A percentile compares a stretch with the other conserved stretches of the same genome.
Evolutionary conservation across 1,284 basidiomycete genomes (phyloP).

Genomic region (Phenoliferia sp.): DNA sequence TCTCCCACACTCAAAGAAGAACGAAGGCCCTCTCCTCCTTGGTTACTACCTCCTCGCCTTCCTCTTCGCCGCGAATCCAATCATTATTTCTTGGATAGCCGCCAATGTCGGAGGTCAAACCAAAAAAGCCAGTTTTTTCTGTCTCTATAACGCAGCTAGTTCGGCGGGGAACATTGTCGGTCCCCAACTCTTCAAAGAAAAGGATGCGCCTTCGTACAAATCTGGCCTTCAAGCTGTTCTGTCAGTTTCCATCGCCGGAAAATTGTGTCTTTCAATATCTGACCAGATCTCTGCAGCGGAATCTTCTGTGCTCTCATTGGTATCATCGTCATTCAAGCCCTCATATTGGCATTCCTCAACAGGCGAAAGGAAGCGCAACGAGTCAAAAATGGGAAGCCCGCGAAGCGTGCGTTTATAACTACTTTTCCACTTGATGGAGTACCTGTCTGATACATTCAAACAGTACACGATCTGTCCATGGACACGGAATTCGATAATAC

Average conservation of each 20-base stretch:
- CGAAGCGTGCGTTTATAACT: too few relatives aligned
- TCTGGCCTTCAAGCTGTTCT: constrained; percentile 16
- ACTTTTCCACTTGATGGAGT: too few relatives aligned
- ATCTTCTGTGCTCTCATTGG: constrained; percentile 34
- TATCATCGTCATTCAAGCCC: constrained; percentile 34
- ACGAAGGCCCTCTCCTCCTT: constrained; percentile 37
- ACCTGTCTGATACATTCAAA: too few relatives aligned
- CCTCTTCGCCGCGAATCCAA: constrained; percentile 34
- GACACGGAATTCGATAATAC: constrained; percentile 28
- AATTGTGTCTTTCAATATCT: too few relatives aligned
- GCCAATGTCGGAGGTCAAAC: constrained; percentile 45
- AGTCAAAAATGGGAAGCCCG: constrained; percentile 40
- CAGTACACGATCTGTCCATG: background rate
- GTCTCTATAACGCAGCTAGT: constrained; percentile 30
- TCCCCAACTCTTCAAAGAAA: constrained; percentile 7
- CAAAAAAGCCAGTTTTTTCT: constrained; percentile 42
- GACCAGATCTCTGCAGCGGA: background rate
- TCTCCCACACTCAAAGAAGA: constrained; percentile 23
- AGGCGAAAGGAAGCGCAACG: constrained; percentile 39
- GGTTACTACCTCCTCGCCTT: constrained; percentile 40
- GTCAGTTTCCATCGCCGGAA: background rate
- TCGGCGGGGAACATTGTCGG: constrained; percentile 34
- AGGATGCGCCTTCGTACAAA: constrained; percentile 4
- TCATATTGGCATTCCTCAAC: constrained; percentile 36
- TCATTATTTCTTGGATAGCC: constrained; percentile 32